phyloP scores from a whole-genome alignment of 768 basidiomycete genomes.

The Mycena amicta region DNA sequence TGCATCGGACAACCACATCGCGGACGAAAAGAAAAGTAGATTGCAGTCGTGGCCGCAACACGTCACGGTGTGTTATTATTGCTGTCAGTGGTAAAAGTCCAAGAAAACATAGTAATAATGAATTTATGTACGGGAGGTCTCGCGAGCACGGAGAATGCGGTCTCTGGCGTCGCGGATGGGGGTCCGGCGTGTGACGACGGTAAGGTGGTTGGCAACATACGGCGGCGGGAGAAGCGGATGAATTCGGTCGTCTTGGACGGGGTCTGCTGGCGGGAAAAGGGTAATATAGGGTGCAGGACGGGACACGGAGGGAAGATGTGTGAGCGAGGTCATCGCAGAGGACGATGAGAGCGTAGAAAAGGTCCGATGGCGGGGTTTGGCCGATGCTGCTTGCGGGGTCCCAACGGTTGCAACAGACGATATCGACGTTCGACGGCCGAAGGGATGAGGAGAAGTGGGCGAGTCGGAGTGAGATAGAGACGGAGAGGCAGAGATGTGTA shows the following conservation, averaged over 20 bases:
- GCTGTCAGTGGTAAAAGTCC: background rate
- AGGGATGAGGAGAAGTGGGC: conserved; percentile 36
- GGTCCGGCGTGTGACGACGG: conserved; percentile 62
- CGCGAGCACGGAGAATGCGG: conserved; percentile 57
- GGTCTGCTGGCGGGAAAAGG: conserved; percentile 67
- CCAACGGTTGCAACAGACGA: conserved; percentile 62
- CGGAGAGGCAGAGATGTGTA: conserved; percentile 36
- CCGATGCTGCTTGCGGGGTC: conserved; percentile 33
- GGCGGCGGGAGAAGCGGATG: conserved; percentile 76
- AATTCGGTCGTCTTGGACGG: conserved; percentile 57
- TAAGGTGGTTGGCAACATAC: conserved; percentile 71
- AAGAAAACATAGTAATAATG: background rate
- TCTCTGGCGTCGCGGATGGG: conserved; percentile 75
- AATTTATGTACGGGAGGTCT: conserved; percentile 36
- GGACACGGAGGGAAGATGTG: conserved; percentile 53
- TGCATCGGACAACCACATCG: conserved; percentile 70
- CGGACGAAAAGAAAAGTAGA: conserved; percentile 13
- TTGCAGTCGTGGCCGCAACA: background rate
- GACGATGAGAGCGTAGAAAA: conserved; percentile 60
- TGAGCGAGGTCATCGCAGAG: conserved; percentile 56
- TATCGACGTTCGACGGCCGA: conserved; percentile 53
- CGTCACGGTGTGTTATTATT: background rate
- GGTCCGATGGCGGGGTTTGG: conserved; percentile 50
- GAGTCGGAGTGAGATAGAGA: conserved; percentile 38
- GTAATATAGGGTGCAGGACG: conserved; percentile 53